phyloP scores from a whole-genome alignment of 345 rosid genomes.

The Noccaea bulbosa region DNA sequence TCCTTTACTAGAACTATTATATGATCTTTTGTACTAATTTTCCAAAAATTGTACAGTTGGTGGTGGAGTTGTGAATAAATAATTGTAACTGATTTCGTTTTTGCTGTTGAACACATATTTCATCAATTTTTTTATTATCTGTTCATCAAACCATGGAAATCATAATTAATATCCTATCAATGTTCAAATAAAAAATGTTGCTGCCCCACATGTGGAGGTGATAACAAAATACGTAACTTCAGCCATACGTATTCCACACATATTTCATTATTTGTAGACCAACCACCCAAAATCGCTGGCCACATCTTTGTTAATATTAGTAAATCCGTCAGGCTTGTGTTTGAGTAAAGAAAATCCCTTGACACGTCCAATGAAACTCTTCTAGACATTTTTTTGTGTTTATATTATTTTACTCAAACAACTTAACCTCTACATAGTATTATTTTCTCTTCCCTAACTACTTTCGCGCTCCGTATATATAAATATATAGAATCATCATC shows the following conservation, averaged over 20 bases:
- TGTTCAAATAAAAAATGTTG: background rate
- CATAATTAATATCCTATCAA: background rate
- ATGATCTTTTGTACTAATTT: background rate
- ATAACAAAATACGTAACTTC: slow-evolving; percentile 32
- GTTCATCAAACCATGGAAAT: slow-evolving; percentile 12
- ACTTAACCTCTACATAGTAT: slow-evolving; percentile 39
- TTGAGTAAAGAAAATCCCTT: slow-evolving; percentile 46
- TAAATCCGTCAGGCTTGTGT: slow-evolving; percentile 34
- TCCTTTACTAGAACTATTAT: slow-evolving; percentile 3
- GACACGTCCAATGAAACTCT: slow-evolving; percentile 56
- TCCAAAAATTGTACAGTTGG: slow-evolving; percentile 24
- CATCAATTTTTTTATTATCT: background rate
- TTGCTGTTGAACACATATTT: background rate
- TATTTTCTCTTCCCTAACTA: slow-evolving; percentile 20
- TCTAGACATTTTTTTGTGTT: slow-evolving; percentile 38
- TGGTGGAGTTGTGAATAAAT: slow-evolving; percentile 8
- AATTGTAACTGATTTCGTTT: background rate
- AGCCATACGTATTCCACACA: slow-evolving; percentile 31
- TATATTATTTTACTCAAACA: slow-evolving; percentile 35
- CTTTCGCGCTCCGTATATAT: slow-evolving; percentile 7
- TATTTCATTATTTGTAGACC: slow-evolving; percentile 19
- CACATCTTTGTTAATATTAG: slow-evolving; percentile 28
- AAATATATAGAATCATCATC: slow-evolving; percentile 21
- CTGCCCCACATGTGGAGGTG: slow-evolving; percentile 30
- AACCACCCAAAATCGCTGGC: slow-evolving; percentile 32